A percentile compares a stretch with the other conserved stretches of the same genome.
Conservation (phyloP, 176 grass and related monocot species). For the Pontederia paniculata region DNA sequence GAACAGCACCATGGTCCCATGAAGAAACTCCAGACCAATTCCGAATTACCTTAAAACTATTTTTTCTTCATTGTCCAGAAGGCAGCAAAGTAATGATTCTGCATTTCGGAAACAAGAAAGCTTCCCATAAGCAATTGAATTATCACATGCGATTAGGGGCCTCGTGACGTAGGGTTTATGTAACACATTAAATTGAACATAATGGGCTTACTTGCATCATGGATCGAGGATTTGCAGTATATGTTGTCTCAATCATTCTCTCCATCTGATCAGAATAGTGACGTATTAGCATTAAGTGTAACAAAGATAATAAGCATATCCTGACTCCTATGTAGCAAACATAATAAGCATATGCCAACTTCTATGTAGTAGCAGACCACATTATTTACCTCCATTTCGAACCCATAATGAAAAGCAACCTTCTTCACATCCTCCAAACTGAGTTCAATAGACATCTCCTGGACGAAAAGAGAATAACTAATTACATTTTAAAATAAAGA, state of each 20-base stretch:
- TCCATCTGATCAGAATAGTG: conserved; percentile 32
- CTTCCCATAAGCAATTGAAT: background rate
- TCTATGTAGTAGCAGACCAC: conserved; percentile 11
- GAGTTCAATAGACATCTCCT: conserved; percentile 98
- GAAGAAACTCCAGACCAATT: no score
- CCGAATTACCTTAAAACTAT: background rate
- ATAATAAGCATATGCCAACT: conserved; percentile 12
- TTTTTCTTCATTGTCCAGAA: background rate
- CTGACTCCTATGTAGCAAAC: conserved; percentile 15
- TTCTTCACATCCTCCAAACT: conserved; percentile 99
- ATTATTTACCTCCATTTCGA: conserved; percentile 70
- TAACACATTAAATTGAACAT: background rate
- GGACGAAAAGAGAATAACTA: conserved; percentile 32
- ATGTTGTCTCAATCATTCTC: conserved; percentile 90
- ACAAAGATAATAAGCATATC: conserved; percentile 6
- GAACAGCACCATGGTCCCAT: no score
- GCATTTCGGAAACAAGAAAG: no score
- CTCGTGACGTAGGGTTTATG: background rate
- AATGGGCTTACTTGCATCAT: conserved; percentile 79
- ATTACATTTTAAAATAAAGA: conserved; percentile 18
- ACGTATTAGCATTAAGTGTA: background rate
- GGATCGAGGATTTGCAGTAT: conserved; percentile 63
- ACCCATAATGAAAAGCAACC: conserved; percentile 68
- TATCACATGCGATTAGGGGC: background rate
- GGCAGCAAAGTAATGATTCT: no score